Conservation (phyloP, 1,139 yeast species). For the Protomyces lactucae-debilis region DNA sequence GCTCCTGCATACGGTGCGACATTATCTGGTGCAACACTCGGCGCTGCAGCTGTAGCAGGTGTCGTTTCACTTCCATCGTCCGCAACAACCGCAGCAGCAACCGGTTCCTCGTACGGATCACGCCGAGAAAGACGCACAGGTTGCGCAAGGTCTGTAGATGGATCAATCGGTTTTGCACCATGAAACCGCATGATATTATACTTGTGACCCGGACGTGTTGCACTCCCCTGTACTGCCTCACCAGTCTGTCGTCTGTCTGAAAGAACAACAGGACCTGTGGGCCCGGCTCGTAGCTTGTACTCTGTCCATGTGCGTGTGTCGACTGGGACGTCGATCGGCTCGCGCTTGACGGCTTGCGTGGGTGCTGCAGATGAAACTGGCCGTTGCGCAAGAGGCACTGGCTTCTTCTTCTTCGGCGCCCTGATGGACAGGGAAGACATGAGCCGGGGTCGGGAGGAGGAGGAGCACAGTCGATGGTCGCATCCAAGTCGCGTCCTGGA, state of each 20-base stretch:
- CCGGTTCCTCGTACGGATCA: conserved; percentile 56
- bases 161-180: conserved; percentile 65
- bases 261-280: conserved; percentile 55
- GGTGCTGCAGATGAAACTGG: conserved; percentile 1
- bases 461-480: not conserved
- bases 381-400: not conserved
- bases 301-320: conserved; percentile 45
- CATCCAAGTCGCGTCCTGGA: not conserved
- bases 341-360: conserved; percentile 12
- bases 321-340: conserved; percentile 15
- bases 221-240: not conserved
- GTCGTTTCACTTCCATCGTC: conserved; percentile 38
- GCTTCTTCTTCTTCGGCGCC: conserved; percentile 17
- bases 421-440: conserved; percentile 24
- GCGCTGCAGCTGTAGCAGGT: conserved; percentile 28
- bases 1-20: conserved; percentile 94
- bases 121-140: conserved; percentile 88
- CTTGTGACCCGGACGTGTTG: conserved; percentile 48
- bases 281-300: conserved; percentile 61
- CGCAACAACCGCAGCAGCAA: not conserved
- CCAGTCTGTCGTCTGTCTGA: not conserved
- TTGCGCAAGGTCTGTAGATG: conserved; percentile 60
- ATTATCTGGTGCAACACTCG: conserved; percentile 30
- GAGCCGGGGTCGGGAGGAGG: not conserved
- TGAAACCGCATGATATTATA: conserved; percentile 81